phyloP scores from a whole-genome alignment of 306 rosid species.

The Casuarina equisetifolia region DNA sequence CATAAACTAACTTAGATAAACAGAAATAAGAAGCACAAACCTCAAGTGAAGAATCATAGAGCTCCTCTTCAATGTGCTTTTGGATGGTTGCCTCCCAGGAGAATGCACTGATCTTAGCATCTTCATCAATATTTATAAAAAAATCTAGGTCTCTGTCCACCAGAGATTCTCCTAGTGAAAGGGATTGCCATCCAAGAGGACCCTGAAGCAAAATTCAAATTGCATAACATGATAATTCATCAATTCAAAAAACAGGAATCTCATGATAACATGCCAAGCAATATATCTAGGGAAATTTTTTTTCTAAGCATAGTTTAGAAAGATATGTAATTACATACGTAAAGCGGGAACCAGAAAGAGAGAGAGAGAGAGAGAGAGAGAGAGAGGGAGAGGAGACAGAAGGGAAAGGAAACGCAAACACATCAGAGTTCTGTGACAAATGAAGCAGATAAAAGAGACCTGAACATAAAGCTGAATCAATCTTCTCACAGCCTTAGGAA shows the following conservation, averaged over 20 bases:
- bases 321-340: neutral
- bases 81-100: constrained; percentile 96
- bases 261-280: neutral
- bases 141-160: constrained; percentile 69
- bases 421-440: constrained; percentile 20
- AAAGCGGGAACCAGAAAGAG: neutral
- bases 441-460: constrained; percentile 51
- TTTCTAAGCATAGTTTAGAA: neutral
- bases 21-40: constrained; percentile 29
- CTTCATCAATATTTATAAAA: constrained; percentile 58
- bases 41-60: constrained; percentile 71
- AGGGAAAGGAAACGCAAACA: constrained; percentile 5
- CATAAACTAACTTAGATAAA: neutral
- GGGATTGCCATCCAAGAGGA: constrained; percentile 89
- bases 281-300: neutral
- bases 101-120: constrained; percentile 68
- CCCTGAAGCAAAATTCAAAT: constrained; percentile 67
- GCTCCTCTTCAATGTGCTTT: constrained; percentile 88
- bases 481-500: constrained; percentile 81
- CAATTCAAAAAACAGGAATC: neutral
- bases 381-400: neutral
- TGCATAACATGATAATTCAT: constrained; percentile 25
- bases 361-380: neutral
- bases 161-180: constrained; percentile 65
- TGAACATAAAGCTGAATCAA: constrained; percentile 85